Evolutionary conservation across 108 stramenopile genomes (phyloP).

Genomic region (Fragilaria crotonensis): DNA sequence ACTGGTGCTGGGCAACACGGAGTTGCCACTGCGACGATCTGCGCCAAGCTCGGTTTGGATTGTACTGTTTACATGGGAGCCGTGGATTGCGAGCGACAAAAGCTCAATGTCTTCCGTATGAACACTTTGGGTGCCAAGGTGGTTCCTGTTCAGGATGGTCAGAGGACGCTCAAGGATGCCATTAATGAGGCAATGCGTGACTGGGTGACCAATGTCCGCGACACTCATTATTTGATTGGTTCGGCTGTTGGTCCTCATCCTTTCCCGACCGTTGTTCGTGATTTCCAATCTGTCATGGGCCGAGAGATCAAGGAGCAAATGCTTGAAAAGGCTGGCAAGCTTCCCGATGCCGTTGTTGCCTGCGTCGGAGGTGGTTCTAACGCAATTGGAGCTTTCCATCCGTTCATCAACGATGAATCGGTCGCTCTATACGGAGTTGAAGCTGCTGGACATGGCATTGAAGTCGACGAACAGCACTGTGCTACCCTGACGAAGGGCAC

Average conservation of each 20-base stretch:
- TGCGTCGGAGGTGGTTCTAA: constrained; percentile 97
- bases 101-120: constrained; percentile 97
- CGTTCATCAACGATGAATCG: constrained; percentile 75
- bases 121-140: constrained; percentile 94
- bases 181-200: constrained; percentile 98
- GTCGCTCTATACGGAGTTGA: constrained; percentile 93
- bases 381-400: constrained; percentile 94
- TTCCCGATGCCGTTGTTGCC: constrained; percentile 91
- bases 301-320: constrained; percentile 79
- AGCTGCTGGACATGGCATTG: constrained; percentile 87
- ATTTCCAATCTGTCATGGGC: constrained; percentile 92
- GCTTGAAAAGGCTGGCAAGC: constrained; percentile 80
- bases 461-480: constrained; percentile 72
- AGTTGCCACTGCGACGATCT: constrained; percentile 95
- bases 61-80: constrained; percentile 97
- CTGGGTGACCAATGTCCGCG: constrained; percentile 95
- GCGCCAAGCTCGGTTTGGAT: constrained; percentile 92
- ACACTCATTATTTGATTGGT: constrained; percentile 95
- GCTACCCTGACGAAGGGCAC: constrained; percentile 89
- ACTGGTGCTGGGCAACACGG: constrained; percentile 98
- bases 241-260: constrained; percentile 97
- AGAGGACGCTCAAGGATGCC: constrained; percentile 93
- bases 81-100: constrained; percentile 93
- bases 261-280: constrained; percentile 95
- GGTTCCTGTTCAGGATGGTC: constrained; percentile 86